A percentile compares a stretch with the other conserved stretches of the same genome.
These are phyloP conservation scores for Tolypocladium tropicale DNA, from an alignment of 2,329 filamentous ascomycete genomes.

Conservation along the genomic window DNA sequence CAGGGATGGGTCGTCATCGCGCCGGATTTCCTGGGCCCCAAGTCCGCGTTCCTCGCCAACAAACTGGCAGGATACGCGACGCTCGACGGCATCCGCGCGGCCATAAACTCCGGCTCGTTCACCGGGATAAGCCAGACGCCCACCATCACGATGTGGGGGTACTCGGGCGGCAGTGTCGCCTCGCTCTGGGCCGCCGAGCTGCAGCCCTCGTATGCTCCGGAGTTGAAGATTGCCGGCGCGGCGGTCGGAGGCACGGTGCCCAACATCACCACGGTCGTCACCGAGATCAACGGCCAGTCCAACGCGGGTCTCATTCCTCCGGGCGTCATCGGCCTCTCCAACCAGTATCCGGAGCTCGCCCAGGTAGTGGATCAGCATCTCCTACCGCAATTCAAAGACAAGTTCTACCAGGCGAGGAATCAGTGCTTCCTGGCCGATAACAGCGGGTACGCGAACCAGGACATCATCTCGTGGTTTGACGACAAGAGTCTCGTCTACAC, in stretches of 20 bases:
- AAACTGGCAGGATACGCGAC: slow-evolving; percentile 29
- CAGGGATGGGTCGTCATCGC: slow-evolving; percentile 38
- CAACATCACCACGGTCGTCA: slow-evolving; percentile 5
- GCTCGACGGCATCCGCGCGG: slow-evolving; percentile 32
- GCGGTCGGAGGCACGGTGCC: slow-evolving; percentile 12
- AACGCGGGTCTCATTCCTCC: slow-evolving; percentile 11
- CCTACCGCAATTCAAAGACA: neutral
- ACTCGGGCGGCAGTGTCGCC: slow-evolving; percentile 12
- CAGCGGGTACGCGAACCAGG: slow-evolving; percentile 7
- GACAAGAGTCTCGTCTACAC: slow-evolving; percentile 16
- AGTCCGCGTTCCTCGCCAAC: slow-evolving; percentile 29
- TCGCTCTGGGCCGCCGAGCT: slow-evolving; percentile 2
- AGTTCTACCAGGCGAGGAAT: neutral
- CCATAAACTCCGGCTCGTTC: slow-evolving; percentile 12
- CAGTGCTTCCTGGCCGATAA: neutral
- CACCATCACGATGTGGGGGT: slow-evolving; percentile 31
- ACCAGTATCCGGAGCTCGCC: slow-evolving; percentile 7
- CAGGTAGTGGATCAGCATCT: slow-evolving; percentile 7
- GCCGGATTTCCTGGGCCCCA: slow-evolving; percentile 36
- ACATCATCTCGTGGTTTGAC: slow-evolving; percentile 29
- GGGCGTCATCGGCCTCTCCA: slow-evolving; percentile 10
- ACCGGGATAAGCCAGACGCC: slow-evolving; percentile 20
- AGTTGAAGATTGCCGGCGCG: slow-evolving; percentile 13
- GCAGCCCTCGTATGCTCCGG: slow-evolving; percentile 11
- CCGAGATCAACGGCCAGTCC: slow-evolving; percentile 6